Evolutionary conservation across 805 yeast species (phyloP), one percentile per base, ranked within the genome.

Genomic region (Brettanomyces nanus): DNA sequence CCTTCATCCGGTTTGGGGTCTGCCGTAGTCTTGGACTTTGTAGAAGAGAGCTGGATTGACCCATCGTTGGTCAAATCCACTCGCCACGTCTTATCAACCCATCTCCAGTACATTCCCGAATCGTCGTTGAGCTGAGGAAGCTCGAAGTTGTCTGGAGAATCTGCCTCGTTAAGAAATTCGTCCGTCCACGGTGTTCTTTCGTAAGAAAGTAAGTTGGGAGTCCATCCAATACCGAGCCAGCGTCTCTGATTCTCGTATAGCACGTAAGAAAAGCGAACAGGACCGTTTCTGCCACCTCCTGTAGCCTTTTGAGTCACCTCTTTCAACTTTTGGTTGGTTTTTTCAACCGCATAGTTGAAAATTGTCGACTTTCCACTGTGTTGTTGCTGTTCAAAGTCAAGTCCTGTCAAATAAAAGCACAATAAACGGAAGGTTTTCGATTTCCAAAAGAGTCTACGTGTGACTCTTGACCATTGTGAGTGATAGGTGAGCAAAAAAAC

Each of bases 221-320:
- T 90, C 98, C 98, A 90, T 10, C 98, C 98, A 49, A 90, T 85
- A 11, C 97, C 97, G 28, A 90, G 68, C 98, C 98, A 90, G 51
- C 94, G 78, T 54, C 98, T 77, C 64, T 90, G 97, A 58, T 90
- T 90, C 58, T 90, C 98, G 59, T 80, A 89, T 9, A 92, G 67
- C 2, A 86, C 97, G 59, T 85, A 90, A 4, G 97, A 89, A 59
- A 89, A 92, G 39, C 89, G 63, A 22, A 85, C 87, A 2, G 78
- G 75, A 2, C 54, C 52, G 18, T 37, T 37, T 29, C 47, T 49
- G 3, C 44, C 42, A 4, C 39, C 45, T 6, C 39, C 38, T 20
- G 20, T 14, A 1, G 44, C 44, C 32, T 42, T 41, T 14, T 36
- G 35, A 3, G 48, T 43, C 13, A 47, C 52, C 36, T 49, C 59